Conservation (phyloP, 1,284 basidiomycete species). For the Flammula alnicola region DNA sequence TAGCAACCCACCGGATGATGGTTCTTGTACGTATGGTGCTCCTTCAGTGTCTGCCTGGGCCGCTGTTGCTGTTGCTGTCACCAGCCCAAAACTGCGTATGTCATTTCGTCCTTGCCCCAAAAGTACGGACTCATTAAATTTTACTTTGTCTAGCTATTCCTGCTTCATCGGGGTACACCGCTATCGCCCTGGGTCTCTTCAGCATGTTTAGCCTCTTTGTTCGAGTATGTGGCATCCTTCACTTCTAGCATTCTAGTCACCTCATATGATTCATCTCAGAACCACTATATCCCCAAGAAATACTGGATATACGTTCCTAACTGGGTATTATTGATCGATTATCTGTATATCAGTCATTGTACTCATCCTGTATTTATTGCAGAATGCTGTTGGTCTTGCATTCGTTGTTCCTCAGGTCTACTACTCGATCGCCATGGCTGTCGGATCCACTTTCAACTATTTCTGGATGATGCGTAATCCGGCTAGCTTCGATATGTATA, state of each 20-base stretch:
- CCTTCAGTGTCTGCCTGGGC: slow-evolving; percentile 68
- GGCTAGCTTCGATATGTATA: slow-evolving; percentile 57
- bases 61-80: slow-evolving; percentile 64
- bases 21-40: slow-evolving; percentile 57
- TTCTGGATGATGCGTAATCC: slow-evolving; percentile 56
- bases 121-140: not conserved
- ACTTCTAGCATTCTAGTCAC: not conserved
- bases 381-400: slow-evolving; percentile 60
- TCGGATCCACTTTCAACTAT: slow-evolving; percentile 48
- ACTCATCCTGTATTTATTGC: not conserved
- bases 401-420: slow-evolving; percentile 56
- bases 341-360: not conserved
- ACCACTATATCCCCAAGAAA: slow-evolving; percentile 56
- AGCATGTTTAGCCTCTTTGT: slow-evolving; percentile 51
- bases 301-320: slow-evolving; percentile 64
- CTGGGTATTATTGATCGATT: slow-evolving; percentile 50
- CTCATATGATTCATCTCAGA: slow-evolving; percentile 27
- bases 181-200: slow-evolving; percentile 57
- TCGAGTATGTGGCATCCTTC: slow-evolving; percentile 36
- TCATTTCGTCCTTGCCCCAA: slow-evolving; percentile 11
- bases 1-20: slow-evolving; percentile 26
- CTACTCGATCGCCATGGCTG: slow-evolving; percentile 58
- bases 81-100: slow-evolving; percentile 49
- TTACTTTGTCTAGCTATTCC: slow-evolving; percentile 48
- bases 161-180: slow-evolving; percentile 63